Base-by-base conservation (phyloP, 1,139 yeast genomes). In the Zygoascus sp. region DNA sequence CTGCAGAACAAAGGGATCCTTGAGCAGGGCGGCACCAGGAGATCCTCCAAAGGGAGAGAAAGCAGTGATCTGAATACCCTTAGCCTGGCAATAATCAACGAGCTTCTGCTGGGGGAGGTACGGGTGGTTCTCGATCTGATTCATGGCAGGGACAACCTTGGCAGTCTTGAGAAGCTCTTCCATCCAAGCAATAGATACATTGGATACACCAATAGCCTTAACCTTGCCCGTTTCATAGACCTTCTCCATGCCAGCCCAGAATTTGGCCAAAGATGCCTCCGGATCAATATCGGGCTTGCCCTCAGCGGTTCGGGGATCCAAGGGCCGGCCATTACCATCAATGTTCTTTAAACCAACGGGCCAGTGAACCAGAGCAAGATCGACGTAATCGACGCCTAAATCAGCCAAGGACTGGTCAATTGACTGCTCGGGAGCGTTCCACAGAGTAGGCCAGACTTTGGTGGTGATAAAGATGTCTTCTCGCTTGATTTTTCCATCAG, bases 41-140 rank as follows among this genome's bases (percentile, higher is more conserved):
- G 86, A 77, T 21, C 55, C 56, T 17, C 90, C 94, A 56, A 85
- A 71, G 25, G 94, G 90, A 6, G 84, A 74, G 63, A 80, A 85
- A 1, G 90, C 88, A 58, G 79, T 83, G 23, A 84, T 53, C 48
- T 74, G 64, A 51, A 85, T 80, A 20, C 68, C 74, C 40, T 83
- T 59, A 44, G 74, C 63, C 56, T 75, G 67, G 51, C 77, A 69
- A 58, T 68, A 84, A 19, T 79, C 75, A 45, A 76, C 77, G 53
- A 85, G 75, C 10, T 87, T 73, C 63, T 83, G 89, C 57, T 81
- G 72, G 57, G 80, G 88, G 55, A 83, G 72, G 60, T 80, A 80
- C 1, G 89, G 80, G 61, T 75, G 77, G 65, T 68, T 81, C 62
- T 84, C 90, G 55, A 83, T 79, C 64, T 84, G 92, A 62, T 82